These are phyloP conservation scores for Austroboletus olivaceoglutinosus DNA, from an alignment of 1,284 basidiomycete species.

Conservation along the genomic window DNA sequence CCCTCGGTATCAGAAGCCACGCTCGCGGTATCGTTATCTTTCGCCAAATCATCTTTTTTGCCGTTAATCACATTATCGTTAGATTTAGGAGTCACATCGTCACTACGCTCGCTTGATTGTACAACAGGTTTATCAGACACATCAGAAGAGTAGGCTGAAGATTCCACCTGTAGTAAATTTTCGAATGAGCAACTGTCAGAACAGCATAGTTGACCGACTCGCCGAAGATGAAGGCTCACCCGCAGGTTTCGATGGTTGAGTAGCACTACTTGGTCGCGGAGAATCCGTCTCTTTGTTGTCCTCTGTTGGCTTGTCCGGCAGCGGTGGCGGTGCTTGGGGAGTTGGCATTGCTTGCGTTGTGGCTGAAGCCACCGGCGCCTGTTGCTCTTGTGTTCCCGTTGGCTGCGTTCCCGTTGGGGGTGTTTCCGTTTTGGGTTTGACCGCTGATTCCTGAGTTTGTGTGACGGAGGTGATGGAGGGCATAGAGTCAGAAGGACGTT, in stretches of 20 bases:
- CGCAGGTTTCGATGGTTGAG: constrained; percentile 4
- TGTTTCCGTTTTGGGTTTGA: background rate
- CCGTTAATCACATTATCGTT: constrained; percentile 24
- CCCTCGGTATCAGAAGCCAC: constrained; percentile 19
- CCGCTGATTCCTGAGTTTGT: background rate
- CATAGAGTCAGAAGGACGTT: constrained; percentile 21
- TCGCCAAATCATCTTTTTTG: constrained; percentile 27
- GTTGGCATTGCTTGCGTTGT: background rate
- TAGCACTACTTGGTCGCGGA: background rate
- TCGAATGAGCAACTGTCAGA: constrained; percentile 33
- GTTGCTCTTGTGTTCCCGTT: constrained; percentile 1
- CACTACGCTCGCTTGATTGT: constrained; percentile 24
- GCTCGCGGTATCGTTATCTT: constrained; percentile 22
- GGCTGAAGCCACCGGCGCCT: background rate
- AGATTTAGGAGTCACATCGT: constrained; percentile 23
- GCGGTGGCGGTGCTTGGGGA: background rate
- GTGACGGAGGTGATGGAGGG: constrained; percentile 18
- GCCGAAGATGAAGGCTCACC: constrained; percentile 35
- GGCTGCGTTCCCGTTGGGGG: background rate
- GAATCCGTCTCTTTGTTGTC: constrained; percentile 1
- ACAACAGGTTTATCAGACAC: constrained; percentile 27
- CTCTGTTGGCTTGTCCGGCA: constrained; percentile 10
- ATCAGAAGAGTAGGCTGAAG: constrained; percentile 7
- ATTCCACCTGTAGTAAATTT: constrained; percentile 17
- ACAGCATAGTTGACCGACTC: constrained; percentile 19